Base-by-base conservation (phyloP, 305 asterid genomes). In the Solanum chacoense region DNA sequence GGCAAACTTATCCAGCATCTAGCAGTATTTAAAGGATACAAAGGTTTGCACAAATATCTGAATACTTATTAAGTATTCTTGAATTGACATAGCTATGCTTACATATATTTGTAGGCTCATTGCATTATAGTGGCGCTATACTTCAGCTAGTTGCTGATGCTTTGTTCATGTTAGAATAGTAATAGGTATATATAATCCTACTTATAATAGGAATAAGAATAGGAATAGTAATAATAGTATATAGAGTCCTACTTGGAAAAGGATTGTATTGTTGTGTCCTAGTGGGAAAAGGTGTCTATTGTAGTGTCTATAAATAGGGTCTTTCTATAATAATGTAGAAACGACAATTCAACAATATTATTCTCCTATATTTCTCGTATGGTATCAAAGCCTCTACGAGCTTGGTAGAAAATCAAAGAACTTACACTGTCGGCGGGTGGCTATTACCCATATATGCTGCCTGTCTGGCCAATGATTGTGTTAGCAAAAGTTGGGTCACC, bases 1-100 rank as follows among this genome's bases (percentile, higher is more conserved):
- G 92, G 98, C 87, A 96, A 97, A 92, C 98, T 97, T 89, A 94
- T 97, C 92, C 98, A 96, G 89, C 95, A 97, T 92, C 87, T 96
- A 93, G 98, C 98, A 38, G 92, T 93, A 85, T 93, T 92, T 89
- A 96, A 95, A 91, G 99, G 99, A 89, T 95, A 96, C 93, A 92
- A 85, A 97, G 98, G 99, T 97, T 84, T 87, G 89, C 92, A 59
- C 88, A 90, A 69, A 65, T 89, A 59, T 80, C 87, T 74, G 55
- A 73, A 14, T 69, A 55, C 88, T 89, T 88, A 20, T 28, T 42
- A 85, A 81, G n/a, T 72, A 78, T 86, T 79, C 76, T 88, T 86
- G n/a, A 65, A n/a, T 65, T 13, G 75, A 63, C 79, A 45, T 76
- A 85, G 88, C 71, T 50, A 84, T 84, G 5, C 78, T 59, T 55